Evolutionary conservation across 2,329 filamentous ascomycete species (phyloP).

Genomic region (Beauveria sp.): DNA sequence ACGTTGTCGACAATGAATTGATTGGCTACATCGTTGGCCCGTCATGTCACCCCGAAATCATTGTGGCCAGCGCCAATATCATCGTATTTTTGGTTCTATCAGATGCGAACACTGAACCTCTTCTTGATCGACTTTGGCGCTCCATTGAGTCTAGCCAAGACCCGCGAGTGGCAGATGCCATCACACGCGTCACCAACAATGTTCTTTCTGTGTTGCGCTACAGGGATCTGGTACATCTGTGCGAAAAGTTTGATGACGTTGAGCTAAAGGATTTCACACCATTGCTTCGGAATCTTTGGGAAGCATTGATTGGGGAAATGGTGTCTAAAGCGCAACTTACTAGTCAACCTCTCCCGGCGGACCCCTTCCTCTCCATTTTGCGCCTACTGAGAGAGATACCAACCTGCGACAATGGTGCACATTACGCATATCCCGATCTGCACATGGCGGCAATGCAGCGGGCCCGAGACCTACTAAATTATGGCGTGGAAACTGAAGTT

Average conservation of each 20-base stretch:
- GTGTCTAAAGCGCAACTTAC: slow-evolving; percentile 36
- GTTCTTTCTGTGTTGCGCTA: slow-evolving; percentile 43
- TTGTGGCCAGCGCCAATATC: slow-evolving; percentile 72
- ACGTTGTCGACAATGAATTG: slow-evolving; percentile 54
- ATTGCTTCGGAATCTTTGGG: slow-evolving; percentile 55
- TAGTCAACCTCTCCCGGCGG: slow-evolving; percentile 25
- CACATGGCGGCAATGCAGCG: slow-evolving; percentile 56
- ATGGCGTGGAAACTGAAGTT: slow-evolving; percentile 45
- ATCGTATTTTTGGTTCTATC: slow-evolving; percentile 82
- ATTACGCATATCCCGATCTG: slow-evolving; percentile 52
- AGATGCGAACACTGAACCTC: slow-evolving; percentile 58
- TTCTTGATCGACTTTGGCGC: slow-evolving; percentile 79
- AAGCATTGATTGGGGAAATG: slow-evolving; percentile 45
- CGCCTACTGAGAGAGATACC: slow-evolving; percentile 67
- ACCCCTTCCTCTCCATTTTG: slow-evolving; percentile 48
- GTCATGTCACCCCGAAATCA: slow-evolving; percentile 87
- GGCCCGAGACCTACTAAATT: slow-evolving; percentile 51
- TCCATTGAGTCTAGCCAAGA: slow-evolving; percentile 77
- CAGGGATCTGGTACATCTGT: slow-evolving; percentile 54
- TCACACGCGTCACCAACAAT: slow-evolving; percentile 55
- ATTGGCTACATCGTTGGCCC: slow-evolving; percentile 84
- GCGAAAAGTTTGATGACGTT: slow-evolving; percentile 53
- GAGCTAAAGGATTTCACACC: slow-evolving; percentile 42
- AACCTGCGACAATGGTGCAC: slow-evolving; percentile 42
- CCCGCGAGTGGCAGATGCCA: slow-evolving; percentile 72